Conservation (phyloP, 2,329 filamentous ascomycete genomes). For the Xylariaceae sp. region DNA sequence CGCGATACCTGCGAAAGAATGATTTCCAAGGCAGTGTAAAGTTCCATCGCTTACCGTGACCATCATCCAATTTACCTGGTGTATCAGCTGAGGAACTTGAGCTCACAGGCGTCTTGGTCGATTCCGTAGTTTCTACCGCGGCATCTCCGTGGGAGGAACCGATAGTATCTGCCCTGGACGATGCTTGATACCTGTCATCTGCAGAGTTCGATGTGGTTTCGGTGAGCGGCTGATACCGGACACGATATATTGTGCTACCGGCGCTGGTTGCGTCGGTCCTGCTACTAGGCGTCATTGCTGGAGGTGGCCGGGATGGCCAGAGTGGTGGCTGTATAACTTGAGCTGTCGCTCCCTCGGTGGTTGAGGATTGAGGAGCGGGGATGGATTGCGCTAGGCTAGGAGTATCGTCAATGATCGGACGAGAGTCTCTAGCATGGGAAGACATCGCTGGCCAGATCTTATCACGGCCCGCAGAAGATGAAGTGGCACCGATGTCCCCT, state of each 20-base stretch:
- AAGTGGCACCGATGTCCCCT: constrained; percentile 32
- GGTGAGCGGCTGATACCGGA: constrained; percentile 56
- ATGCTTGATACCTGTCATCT: constrained; percentile 35
- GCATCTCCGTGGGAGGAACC: constrained; percentile 25
- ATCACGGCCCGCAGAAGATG: constrained; percentile 29
- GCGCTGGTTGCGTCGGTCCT: constrained; percentile 60
- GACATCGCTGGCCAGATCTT: constrained; percentile 41
- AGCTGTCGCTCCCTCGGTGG: constrained; percentile 26
- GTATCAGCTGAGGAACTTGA: constrained; percentile 7
- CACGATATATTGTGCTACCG: constrained; percentile 60
- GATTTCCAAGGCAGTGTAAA: constrained; percentile 22
- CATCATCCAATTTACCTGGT: constrained; percentile 8
- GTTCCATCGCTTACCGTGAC: constrained; percentile 20
- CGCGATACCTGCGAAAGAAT: constrained; percentile 24
- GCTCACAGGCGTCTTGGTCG: constrained; percentile 10
- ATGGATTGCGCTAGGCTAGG: constrained; percentile 18
- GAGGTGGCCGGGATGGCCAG: constrained; percentile 54
- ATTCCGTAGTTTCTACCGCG: constrained; percentile 16
- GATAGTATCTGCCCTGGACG: constrained; percentile 37
- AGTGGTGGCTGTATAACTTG: constrained; percentile 46
- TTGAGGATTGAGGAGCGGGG: constrained; percentile 21
- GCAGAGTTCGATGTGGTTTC: constrained; percentile 48
- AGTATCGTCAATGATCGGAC: constrained; percentile 28
- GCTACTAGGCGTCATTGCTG: constrained; percentile 54
- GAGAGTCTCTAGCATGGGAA: constrained; percentile 39